phyloP scores from a whole-genome alignment of 768 basidiomycete species.

The Termitomyces sp. region DNA sequence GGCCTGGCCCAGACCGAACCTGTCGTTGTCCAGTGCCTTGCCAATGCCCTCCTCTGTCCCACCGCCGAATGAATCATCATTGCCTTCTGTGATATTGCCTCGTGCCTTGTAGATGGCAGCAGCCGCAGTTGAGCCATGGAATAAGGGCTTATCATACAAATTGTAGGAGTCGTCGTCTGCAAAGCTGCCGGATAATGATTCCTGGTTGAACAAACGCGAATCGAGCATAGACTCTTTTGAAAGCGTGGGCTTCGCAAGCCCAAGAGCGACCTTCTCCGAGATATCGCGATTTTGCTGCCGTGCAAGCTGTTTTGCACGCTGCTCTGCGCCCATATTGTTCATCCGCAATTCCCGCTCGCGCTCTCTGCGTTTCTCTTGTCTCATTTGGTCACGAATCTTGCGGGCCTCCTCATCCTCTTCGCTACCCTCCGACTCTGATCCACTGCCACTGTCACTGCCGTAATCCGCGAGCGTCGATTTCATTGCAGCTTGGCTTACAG shows the following conservation, averaged over 20 bases:
- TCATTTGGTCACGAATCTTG: conserved; percentile 84
- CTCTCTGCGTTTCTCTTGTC: conserved; percentile 87
- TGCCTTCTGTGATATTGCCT: conserved; percentile 78
- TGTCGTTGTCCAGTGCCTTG: conserved; percentile 86
- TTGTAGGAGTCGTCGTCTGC: conserved; percentile 93
- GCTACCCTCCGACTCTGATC: conserved; percentile 52
- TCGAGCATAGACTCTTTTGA: conserved; percentile 98
- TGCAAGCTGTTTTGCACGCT: conserved; percentile 92
- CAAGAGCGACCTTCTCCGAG: conserved; percentile 97
- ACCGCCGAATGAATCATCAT: conserved; percentile 90
- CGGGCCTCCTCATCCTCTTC: conserved; percentile 83
- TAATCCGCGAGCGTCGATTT: conserved; percentile 79
- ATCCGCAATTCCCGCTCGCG: conserved; percentile 97
- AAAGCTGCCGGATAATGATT: conserved; percentile 75
- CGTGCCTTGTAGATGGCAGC: conserved; percentile 99
- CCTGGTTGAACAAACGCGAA: conserved; percentile 96
- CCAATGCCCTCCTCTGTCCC: conserved; percentile 95
- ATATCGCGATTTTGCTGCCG: conserved; percentile 98
- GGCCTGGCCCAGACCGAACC: conserved; percentile 85
- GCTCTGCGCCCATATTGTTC: conserved; percentile 98
- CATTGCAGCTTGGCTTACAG: conserved; percentile 64
- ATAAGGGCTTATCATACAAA: conserved; percentile 90
- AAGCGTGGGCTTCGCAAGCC: conserved; percentile 92
- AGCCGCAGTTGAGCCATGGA: conserved; percentile 93
- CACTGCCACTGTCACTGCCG: conserved; percentile 71